Percentiles rank a stretch among this genome's conserved stretches.
Evolutionary conservation across 2,329 filamentous ascomycete species (phyloP).

Genomic region (Anthostomella pinea): DNA sequence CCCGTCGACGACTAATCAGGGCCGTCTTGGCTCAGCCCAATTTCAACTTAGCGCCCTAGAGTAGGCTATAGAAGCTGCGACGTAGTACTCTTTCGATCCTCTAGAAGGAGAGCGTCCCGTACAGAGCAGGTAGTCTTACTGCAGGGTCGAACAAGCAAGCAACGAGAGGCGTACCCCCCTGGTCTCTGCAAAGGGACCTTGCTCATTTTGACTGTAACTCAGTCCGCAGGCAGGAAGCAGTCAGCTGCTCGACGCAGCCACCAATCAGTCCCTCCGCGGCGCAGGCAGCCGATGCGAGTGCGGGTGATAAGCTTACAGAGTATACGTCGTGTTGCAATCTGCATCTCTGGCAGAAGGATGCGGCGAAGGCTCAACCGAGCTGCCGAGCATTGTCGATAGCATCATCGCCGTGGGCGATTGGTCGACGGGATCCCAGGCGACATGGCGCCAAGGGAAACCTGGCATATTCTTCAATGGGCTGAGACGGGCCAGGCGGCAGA

Average conservation of each 20-base stretch:
- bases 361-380: background rate
- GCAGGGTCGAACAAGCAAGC: background rate
- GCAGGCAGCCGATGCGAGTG: background rate
- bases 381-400: background rate
- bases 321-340: background rate
- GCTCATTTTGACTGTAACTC: background rate
- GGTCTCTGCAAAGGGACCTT: background rate
- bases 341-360: too few relatives aligned
- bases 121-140: background rate
- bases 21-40: too few relatives aligned
- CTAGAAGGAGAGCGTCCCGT: too few relatives aligned
- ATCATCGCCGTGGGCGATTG: background rate
- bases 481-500: too few relatives aligned
- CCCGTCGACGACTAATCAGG: too few relatives aligned
- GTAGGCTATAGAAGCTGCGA: too few relatives aligned
- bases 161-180: background rate
- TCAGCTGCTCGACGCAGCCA: background rate
- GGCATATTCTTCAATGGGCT: too few relatives aligned
- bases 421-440: too few relatives aligned
- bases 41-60: too few relatives aligned
- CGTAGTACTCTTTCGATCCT: too few relatives aligned
- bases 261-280: background rate
- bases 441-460: too few relatives aligned
- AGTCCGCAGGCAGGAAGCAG: background rate
- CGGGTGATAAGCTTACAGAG: constrained; percentile 1